phyloP scores from a whole-genome alignment of 345 rosid species.

The Aquilaria yunnanensis region DNA sequence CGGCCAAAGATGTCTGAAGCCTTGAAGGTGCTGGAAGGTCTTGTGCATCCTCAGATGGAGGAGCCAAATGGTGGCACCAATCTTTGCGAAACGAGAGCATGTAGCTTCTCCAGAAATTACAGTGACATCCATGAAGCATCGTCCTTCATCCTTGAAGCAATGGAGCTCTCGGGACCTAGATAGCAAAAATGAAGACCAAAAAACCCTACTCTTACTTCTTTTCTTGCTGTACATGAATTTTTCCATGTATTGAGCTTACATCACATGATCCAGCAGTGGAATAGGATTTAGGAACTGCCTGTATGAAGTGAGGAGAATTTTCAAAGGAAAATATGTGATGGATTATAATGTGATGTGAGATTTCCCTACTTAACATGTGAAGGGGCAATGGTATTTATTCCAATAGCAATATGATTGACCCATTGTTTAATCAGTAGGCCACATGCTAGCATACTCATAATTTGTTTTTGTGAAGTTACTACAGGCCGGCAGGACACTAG shows the following conservation, averaged over 20 bases:
- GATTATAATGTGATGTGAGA: too few relatives aligned
- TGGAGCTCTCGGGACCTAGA: conserved; percentile 97
- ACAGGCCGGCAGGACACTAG: too few relatives aligned
- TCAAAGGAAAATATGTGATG: too few relatives aligned
- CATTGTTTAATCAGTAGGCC: too few relatives aligned
- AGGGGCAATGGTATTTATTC: too few relatives aligned
- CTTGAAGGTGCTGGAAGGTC: conserved; percentile 61
- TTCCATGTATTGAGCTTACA: background rate
- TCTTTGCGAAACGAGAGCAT: conserved; percentile 36
- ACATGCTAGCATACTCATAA: too few relatives aligned
- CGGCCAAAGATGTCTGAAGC: conserved; percentile 84
- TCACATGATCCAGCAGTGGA: too few relatives aligned
- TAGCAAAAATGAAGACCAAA: conserved; percentile 16
- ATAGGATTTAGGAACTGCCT: too few relatives aligned
- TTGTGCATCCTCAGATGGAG: conserved; percentile 46
- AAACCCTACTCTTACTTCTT: background rate
- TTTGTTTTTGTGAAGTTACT: too few relatives aligned
- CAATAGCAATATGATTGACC: too few relatives aligned
- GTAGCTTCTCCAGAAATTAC: conserved; percentile 47
- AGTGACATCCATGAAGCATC: conserved; percentile 59
- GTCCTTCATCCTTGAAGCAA: conserved; percentile 87
- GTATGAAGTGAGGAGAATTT: too few relatives aligned
- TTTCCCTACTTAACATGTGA: too few relatives aligned
- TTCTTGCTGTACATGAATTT: conserved; percentile 23
- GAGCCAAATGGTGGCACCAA: conserved; percentile 34